Evolutionary conservation across 2,329 filamentous ascomycete genomes (phyloP).

Genomic region (Elsinoe arachidis): DNA sequence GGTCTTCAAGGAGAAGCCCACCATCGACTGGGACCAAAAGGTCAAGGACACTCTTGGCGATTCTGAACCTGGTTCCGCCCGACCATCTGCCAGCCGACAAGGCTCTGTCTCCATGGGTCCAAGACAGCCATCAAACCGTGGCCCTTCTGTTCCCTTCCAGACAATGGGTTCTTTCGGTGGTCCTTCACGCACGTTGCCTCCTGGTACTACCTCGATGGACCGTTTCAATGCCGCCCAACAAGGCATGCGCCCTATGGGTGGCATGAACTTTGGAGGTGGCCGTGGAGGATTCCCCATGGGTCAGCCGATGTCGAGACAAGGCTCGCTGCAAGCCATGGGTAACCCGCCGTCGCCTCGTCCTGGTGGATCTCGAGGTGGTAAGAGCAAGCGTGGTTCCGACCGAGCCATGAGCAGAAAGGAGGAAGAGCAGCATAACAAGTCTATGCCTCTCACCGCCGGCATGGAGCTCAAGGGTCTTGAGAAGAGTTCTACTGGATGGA

Average conservation of each 20-base stretch:
- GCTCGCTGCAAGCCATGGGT: slow-evolving; percentile 51
- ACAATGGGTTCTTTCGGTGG: slow-evolving; percentile 64
- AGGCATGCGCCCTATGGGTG: slow-evolving; percentile 17
- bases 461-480: slow-evolving; percentile 73
- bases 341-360: slow-evolving; percentile 62
- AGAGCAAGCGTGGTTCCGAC: slow-evolving; percentile 52
- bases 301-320: slow-evolving; percentile 54
- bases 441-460: slow-evolving; percentile 83
- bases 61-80: slow-evolving; percentile 50
- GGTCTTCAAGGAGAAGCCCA: slow-evolving; percentile 95
- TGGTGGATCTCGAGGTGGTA: slow-evolving; percentile 45
- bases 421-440: slow-evolving; percentile 62
- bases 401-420: slow-evolving; percentile 47
- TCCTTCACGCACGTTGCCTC: slow-evolving; percentile 50
- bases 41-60: slow-evolving; percentile 70
- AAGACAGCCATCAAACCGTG: slow-evolving; percentile 32
- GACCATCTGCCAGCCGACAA: slow-evolving; percentile 50
- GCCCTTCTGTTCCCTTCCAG: slow-evolving; percentile 12
- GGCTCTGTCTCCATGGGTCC: slow-evolving; percentile 39
- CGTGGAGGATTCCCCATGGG: slow-evolving; percentile 57
- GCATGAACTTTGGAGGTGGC: slow-evolving; percentile 47
- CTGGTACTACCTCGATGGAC: slow-evolving; percentile 68
- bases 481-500: slow-evolving; percentile 73
- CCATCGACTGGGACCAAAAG: slow-evolving; percentile 82
- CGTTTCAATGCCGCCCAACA: slow-evolving; percentile 47